Evolutionary conservation across 148 eudicot species (phyloP).

Genomic region (Polygonum maritimum): DNA sequence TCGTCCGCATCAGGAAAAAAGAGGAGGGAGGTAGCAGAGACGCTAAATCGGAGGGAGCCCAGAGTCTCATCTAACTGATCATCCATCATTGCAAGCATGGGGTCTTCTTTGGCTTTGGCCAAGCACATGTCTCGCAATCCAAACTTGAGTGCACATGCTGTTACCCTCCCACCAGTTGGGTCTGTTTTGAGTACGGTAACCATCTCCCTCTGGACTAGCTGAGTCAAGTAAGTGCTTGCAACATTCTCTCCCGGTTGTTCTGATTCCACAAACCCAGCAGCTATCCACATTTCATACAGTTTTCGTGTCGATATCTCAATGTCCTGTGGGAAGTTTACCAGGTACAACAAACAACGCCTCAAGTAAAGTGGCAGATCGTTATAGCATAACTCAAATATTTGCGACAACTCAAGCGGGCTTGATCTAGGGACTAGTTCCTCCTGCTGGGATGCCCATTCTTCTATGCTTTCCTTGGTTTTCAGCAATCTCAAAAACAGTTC

Average conservation of each 20-base stretch:
- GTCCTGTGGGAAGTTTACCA: background rate
- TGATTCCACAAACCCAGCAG: background rate
- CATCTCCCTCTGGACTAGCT: background rate
- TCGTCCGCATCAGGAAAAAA: background rate
- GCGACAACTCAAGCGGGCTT: background rate
- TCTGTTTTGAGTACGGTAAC: background rate
- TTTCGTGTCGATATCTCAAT: background rate
- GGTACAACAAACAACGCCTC: background rate
- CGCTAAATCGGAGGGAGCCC: background rate
- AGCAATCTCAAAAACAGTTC: background rate
- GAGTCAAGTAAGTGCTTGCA: background rate
- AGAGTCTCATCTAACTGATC: background rate
- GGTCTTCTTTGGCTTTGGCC: background rate
- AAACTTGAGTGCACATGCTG: background rate
- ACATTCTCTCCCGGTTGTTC: background rate
- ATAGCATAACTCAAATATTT: background rate
- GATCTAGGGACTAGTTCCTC: background rate
- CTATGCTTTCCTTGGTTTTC: background rate
- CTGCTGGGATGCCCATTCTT: background rate
- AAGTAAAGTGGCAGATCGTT: background rate
- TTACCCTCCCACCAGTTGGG: background rate
- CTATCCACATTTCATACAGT: slow-evolving; percentile 4
- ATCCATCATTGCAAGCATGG: background rate
- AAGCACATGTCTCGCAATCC: background rate
- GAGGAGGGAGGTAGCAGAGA: background rate